Base-by-base conservation (phyloP, 192 early-diverging fungal genomes). In the Rhizoclosmatium globosum region DNA sequence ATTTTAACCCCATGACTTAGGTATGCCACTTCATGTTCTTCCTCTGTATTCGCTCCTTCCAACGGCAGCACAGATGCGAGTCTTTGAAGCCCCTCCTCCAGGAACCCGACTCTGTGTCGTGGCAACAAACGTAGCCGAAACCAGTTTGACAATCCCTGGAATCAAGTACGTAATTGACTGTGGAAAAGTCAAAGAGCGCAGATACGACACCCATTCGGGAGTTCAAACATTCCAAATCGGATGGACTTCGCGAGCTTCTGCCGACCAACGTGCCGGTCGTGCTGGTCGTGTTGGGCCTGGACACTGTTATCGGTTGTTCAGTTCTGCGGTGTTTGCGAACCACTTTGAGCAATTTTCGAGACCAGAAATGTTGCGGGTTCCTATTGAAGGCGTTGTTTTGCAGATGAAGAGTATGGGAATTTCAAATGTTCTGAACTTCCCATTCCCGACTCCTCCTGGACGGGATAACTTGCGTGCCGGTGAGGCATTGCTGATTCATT, bases 41-140 rank as follows among this genome's bases (percentile, higher is more conserved):
- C 98, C 98, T 43, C 90, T 99, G n/a, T 98, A 99, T 84, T 98
- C 97, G 50, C 87, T 97, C 41, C 85, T 99, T 44, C 93, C 97
- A 2, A 95, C 96, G 0, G 92, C 90, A 7, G 93, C 94, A 58
- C 98, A 99, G 84, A 85, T 99, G 82, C 87, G 90, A 46, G 95
- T 99, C 2, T 99, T 99, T 86, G 89, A 95, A 62, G 84, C 90
- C 11, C 94, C 94, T 47, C 97, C 98, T 6, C 85, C 91, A 17
- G 97, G 97, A 46, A 91, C 91, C 17, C 91, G 98, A 15, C 85
- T 99, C 21, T 96, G 95, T 79, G 95, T 99, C 11, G 88, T 99
- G n/a, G 97, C 97, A 4, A 99, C 98, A 62, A 98, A 99, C 79
- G 95, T 99, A 3, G 98, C 98, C n/a, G 98, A 99, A 87, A 99